Base-by-base conservation (phyloP, 2,329 filamentous ascomycete genomes). In the Monosporascus sp. region DNA sequence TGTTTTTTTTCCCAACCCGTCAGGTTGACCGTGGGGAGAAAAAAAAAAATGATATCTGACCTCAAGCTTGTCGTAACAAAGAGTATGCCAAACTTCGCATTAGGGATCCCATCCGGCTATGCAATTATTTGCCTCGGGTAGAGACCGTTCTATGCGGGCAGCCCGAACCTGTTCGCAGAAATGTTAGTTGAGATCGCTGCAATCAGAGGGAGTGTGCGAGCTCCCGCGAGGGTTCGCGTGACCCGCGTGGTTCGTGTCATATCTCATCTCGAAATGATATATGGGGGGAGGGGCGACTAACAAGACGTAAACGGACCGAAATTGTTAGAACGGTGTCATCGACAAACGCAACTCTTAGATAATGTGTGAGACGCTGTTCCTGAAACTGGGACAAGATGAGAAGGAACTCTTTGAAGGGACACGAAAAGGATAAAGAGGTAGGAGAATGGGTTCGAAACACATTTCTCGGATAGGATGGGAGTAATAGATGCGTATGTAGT, bases 151-250 rank as follows among this genome's bases (percentile, higher is more conserved):
- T 66, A 72, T 74, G 73, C 71, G 70, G 68, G 65, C 68, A 71
- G 63, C 72, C 72, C 67, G 70, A 73, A 74, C 70, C 69, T 74
- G 72, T 74, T 74, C 71, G 71, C 71, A 73, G 71, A 64, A 64
- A 63, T 59, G 57, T 60, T 60, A 62, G 64, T 68, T 68, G 64
- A 64, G 57, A 56, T 60, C 54, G 58, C 64, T 67, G 67, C 66
- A 72, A 69, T 69, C 65, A 68, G 61, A 66, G 53, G 60, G 59
- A 65, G 58, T 31, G 71, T 46, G 71, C 62, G 62, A 63, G 64
- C 66, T 70, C 60, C 70, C 68, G 70, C 57, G 58, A 65, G 52
- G 53, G 65, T 66, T 67, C 65, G 64, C 60, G 63, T 59, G 57
- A 61, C 53, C 56, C 54, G 58, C 53, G 57, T 63, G 57, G 59